Conservation (phyloP, 2,329 filamentous ascomycete genomes). For the Aspergillus sp. region DNA sequence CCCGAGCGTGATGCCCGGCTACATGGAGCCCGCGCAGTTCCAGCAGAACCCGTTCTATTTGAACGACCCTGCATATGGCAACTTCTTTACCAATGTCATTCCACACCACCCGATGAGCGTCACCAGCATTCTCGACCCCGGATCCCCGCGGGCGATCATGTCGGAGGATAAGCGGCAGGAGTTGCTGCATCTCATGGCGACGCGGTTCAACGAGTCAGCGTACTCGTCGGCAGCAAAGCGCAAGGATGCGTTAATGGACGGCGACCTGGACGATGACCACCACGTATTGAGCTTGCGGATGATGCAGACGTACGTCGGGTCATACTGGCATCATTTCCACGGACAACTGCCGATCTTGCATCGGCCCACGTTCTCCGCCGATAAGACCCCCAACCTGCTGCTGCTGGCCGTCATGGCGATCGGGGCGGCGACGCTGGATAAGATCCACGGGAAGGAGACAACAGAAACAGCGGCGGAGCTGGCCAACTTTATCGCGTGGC, state of each 20-base stretch:
- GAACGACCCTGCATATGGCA: slow-evolving; percentile 40
- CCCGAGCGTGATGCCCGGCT: slow-evolving; percentile 32
- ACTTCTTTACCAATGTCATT: slow-evolving; percentile 40
- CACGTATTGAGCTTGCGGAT: slow-evolving; percentile 73
- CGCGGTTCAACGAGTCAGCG: slow-evolving; percentile 71
- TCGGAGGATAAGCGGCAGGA: slow-evolving; percentile 82
- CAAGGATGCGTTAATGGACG: slow-evolving; percentile 68
- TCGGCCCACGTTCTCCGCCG: slow-evolving; percentile 83
- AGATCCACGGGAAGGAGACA: slow-evolving; percentile 62
- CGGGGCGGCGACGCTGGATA: slow-evolving; percentile 81
- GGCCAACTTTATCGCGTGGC: slow-evolving; percentile 83
- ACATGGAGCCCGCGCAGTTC: slow-evolving; percentile 34
- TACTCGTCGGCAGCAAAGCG: slow-evolving; percentile 63
- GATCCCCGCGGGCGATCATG: slow-evolving; percentile 66
- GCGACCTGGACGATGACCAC: slow-evolving; percentile 55
- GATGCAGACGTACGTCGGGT: slow-evolving; percentile 91
- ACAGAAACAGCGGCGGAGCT: slow-evolving; percentile 71
- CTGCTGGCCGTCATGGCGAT: slow-evolving; percentile 86
- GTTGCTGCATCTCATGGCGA: slow-evolving; percentile 69
- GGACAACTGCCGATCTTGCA: slow-evolving; percentile 91
- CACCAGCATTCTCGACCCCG: slow-evolving; percentile 72
- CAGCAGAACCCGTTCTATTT: slow-evolving; percentile 42
- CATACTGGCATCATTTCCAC: slow-evolving; percentile 92
- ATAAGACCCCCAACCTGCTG: slow-evolving; percentile 74
- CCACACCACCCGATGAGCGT: slow-evolving; percentile 80